These are phyloP conservation scores for Coniochaeta sp. DNA, from an alignment of 2,329 filamentous ascomycete genomes.

Conservation along the genomic window DNA sequence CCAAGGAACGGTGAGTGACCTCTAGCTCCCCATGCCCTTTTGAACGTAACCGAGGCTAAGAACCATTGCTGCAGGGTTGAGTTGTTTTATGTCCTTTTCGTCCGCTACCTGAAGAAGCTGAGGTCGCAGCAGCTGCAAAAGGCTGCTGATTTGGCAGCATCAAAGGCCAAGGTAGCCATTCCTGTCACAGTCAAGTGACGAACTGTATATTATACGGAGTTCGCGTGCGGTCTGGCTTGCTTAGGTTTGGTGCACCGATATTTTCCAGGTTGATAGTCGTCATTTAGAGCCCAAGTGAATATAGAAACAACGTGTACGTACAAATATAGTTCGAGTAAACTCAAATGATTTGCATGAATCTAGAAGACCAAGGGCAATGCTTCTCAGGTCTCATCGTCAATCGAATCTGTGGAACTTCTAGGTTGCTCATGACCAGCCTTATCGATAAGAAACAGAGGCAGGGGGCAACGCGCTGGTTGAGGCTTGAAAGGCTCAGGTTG, in stretches of 20 bases:
- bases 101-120: slow-evolving; percentile 70
- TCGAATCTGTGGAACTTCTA: too few relatives aligned
- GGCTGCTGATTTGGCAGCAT: slow-evolving; percentile 50
- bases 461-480: neutral
- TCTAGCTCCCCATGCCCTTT: neutral
- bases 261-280: neutral
- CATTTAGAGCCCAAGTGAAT: neutral
- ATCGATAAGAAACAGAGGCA: neutral
- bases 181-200: slow-evolving; percentile 21
- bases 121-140: slow-evolving; percentile 63
- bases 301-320: neutral
- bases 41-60: slow-evolving; percentile 7
- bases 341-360: too few relatives aligned
- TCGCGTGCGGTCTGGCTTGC: slow-evolving; percentile 8
- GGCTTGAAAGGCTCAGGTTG: neutral
- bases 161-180: slow-evolving; percentile 41
- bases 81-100: slow-evolving; percentile 75
- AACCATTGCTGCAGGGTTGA: slow-evolving; percentile 58
- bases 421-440: too few relatives aligned
- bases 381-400: too few relatives aligned
- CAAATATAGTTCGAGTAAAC: too few relatives aligned
- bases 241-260: slow-evolving; percentile 1
- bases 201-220: slow-evolving; percentile 1
- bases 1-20: slow-evolving; percentile 73
- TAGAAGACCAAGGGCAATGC: too few relatives aligned